Evolutionary conservation across 495 filamentous ascomycete genomes (phyloP), one percentile per base, ranked within the genome.

Genomic region (Talaromyces adpressus): DNA sequence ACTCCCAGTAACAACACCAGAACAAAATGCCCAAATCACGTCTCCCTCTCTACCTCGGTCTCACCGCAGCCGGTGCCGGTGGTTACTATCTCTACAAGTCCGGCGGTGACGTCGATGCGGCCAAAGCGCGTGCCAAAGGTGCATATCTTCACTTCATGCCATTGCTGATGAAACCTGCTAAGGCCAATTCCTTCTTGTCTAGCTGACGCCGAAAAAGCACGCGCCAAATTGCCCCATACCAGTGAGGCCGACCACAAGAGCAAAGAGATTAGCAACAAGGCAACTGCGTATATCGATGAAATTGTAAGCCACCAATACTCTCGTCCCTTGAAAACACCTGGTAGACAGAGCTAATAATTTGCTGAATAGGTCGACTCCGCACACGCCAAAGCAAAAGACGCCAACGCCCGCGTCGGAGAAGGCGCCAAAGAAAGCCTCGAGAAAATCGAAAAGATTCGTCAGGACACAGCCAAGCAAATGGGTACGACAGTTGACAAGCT

Each of bases 61-160:
- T 86, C 57, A 82, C 79, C 14, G 88, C 82, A 51, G 89, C 82
- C 18, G 88, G 85, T 62, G 85, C 84, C 45, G 80, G 84, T 51
- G 93, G 88, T 16, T 97, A 97, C 83, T 98, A 98, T 80, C 81
- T 98, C 60, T 98, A 97, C 77, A 81, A 77, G 23, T 90, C 93
- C 1, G 92, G 93, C 58, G 94, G 94, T 39, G 81, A 88, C 71
- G 84, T 90, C n/a, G 87, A 89, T 63, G 84, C 83, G 29, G 93
- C 93, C 11, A 83, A 89, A 81, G 90, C 93, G 79, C 75, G 92
- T 64, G 81, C 89, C 66, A 91, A 96, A 79, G 81, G 94, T 96
- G 30, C 27, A 5, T 14, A 27, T 64, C 22, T 62, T n/a, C 20
- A 25, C 27, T 56, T 12, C 34, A 34, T 7, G 22, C 9, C 4